phyloP scores from a whole-genome alignment of 345 rosid species.

The Zanthoxylum bungeanum region DNA sequence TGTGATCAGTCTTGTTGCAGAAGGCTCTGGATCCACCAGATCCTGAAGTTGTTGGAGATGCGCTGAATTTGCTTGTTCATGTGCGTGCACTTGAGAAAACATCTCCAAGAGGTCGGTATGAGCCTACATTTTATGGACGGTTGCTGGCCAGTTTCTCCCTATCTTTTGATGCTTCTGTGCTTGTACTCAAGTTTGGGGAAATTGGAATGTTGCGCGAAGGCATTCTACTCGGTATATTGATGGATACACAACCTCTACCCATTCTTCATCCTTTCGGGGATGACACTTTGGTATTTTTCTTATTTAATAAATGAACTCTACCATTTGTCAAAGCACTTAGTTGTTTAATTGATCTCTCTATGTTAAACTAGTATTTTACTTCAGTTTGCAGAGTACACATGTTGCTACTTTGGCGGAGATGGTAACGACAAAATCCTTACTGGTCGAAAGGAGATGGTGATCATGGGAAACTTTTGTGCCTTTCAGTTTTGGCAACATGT shows the following conservation, averaged over 20 bases:
- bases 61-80: slow-evolving; percentile 59
- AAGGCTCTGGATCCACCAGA: slow-evolving; percentile 89
- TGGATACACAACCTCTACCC: slow-evolving; percentile 81
- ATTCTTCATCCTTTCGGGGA: slow-evolving; percentile 82
- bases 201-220: slow-evolving; percentile 85
- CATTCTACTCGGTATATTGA: slow-evolving; percentile 75
- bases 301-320: slow-evolving; percentile 19
- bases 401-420: slow-evolving; percentile 49
- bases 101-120: slow-evolving; percentile 60
- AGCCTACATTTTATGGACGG: slow-evolving; percentile 88
- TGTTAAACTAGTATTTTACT: slow-evolving; percentile 16
- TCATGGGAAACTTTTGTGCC: slow-evolving; percentile 73
- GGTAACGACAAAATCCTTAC: slow-evolving; percentile 32
- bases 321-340: slow-evolving; percentile 13
- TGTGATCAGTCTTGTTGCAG: slow-evolving; percentile 65
- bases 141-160: slow-evolving; percentile 80
- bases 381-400: slow-evolving; percentile 63
- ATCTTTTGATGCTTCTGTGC: slow-evolving; percentile 77
- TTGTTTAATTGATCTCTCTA: slow-evolving; percentile 15
- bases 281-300: slow-evolving; percentile 56
- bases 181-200: slow-evolving; percentile 79
- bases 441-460: slow-evolving; percentile 56
- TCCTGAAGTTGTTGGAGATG: slow-evolving; percentile 69
- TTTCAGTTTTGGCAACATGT: slow-evolving; percentile 86
- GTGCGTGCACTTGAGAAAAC: slow-evolving; percentile 51